phyloP scores from a whole-genome alignment of 257 asterid species.

The Nicotiana obtusifolia region DNA sequence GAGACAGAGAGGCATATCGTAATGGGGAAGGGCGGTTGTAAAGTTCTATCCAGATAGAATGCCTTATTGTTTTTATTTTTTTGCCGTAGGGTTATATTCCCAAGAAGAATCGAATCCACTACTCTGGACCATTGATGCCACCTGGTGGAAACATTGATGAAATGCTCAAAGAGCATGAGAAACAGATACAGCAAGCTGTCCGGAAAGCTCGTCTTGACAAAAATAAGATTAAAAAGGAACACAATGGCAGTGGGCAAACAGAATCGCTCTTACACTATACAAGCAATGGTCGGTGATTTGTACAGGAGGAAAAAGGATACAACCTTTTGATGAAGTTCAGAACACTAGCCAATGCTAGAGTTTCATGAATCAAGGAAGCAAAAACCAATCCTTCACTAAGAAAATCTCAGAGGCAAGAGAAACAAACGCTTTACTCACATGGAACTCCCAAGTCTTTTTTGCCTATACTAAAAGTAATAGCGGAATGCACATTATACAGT shows the following conservation, averaged over 20 bases:
- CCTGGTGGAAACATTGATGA: constrained; percentile 64
- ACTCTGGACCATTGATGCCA: constrained; percentile 76
- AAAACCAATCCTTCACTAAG: not conserved
- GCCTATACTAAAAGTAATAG: not conserved
- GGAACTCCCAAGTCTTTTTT: constrained; percentile 9
- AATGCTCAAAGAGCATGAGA: constrained; percentile 80
- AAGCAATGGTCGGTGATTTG: constrained; percentile 40
- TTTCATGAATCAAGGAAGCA: not conserved
- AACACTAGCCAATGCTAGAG: not conserved
- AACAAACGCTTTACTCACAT: not conserved
- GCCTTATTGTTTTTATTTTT: not conserved
- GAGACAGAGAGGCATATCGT: not conserved
- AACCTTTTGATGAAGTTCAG: constrained; percentile 3
- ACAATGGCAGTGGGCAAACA: constrained; percentile 41
- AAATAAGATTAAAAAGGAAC: constrained; percentile 36
- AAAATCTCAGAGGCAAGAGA: not conserved
- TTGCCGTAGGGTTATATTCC: constrained; percentile 35
- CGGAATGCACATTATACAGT: not conserved
- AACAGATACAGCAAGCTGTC: constrained; percentile 72
- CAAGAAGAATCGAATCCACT: constrained; percentile 59
- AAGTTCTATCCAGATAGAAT: not conserved
- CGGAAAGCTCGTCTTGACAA: constrained; percentile 74
- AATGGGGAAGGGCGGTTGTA: not conserved
- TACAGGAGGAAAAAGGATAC: not conserved
- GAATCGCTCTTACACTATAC: constrained; percentile 57